These are phyloP conservation scores for Henckelia pumila DNA, from an alignment of 257 asterid genomes.

Conservation along the genomic window DNA sequence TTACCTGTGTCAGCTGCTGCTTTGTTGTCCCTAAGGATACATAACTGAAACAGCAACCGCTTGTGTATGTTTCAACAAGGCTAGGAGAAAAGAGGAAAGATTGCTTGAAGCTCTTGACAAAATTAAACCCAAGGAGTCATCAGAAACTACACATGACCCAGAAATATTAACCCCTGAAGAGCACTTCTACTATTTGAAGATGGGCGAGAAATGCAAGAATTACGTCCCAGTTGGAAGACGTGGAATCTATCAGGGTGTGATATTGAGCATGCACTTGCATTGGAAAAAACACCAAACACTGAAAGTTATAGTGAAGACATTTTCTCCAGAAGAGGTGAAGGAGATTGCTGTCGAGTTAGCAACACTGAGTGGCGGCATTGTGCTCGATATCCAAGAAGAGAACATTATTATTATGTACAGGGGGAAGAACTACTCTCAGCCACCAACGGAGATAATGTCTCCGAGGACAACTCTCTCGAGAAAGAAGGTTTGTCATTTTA, in stretches of 20 bases:
- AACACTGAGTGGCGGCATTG: constrained; percentile 90
- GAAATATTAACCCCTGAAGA: constrained; percentile 98
- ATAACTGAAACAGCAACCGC: too few species aligned
- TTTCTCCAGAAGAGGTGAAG: constrained; percentile 82
- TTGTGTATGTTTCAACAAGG: too few species aligned
- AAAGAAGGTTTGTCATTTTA: constrained; percentile 70
- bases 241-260: constrained; percentile 91
- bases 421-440: constrained; percentile 95
- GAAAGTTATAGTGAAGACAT: constrained; percentile 91
- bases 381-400: constrained; percentile 86
- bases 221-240: constrained; percentile 97
- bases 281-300: constrained; percentile 98
- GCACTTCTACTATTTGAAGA: constrained; percentile 89
- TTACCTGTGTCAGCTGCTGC: too few species aligned
- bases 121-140: constrained; percentile 79
- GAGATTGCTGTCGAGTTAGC: constrained; percentile 90
- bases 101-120: constrained; percentile 68
- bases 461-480: constrained; percentile 84
- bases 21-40: too few species aligned
- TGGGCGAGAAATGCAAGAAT: constrained; percentile 93
- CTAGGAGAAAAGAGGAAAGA: too few species aligned
- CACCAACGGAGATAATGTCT: constrained; percentile 97
- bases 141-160: constrained; percentile 83
- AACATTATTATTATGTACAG: constrained; percentile 84
- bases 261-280: constrained; percentile 95